phyloP scores from a whole-genome alignment of 2,329 filamentous ascomycete species.

The Neurospora sp. region DNA sequence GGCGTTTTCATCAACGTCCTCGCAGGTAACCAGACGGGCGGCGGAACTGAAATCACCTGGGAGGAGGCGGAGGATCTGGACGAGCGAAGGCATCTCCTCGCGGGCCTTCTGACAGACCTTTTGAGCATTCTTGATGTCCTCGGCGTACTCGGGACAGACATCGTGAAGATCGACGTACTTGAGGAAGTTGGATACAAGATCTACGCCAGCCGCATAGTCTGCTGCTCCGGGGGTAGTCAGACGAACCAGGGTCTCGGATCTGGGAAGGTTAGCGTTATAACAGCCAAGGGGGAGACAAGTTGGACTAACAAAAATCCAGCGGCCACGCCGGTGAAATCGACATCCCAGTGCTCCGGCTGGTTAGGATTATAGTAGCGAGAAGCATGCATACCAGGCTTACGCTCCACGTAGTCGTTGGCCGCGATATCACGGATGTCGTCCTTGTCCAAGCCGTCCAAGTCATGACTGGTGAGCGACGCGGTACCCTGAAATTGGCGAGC shows the following conservation, averaged over 20 bases:
- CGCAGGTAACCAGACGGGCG: conserved; percentile 56
- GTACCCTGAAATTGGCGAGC: conserved; percentile 50
- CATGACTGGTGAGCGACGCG: conserved; percentile 30
- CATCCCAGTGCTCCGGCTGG: conserved; percentile 50
- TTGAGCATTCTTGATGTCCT: conserved; percentile 57
- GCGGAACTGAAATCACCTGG: conserved; percentile 78
- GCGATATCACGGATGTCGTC: conserved; percentile 54
- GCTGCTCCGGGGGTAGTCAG: conserved; percentile 45
- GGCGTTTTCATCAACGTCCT: conserved; percentile 18
- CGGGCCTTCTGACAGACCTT: conserved; percentile 56
- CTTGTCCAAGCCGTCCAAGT: conserved; percentile 47
- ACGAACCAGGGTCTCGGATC: conserved; percentile 45
- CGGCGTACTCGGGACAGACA: conserved; percentile 71
- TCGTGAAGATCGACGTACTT: conserved; percentile 78
- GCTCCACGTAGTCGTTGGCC: conserved; percentile 50
- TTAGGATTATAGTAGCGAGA: conserved; percentile 39
- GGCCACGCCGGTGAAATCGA: conserved; percentile 72
- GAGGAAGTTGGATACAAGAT: conserved; percentile 74
- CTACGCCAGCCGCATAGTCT: conserved; percentile 49
- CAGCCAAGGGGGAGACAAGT: not conserved
- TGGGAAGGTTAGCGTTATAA: conserved; percentile 16
- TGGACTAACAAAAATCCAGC: conserved; percentile 64
- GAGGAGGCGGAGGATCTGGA: conserved; percentile 39
- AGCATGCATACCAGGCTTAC: conserved; percentile 30
- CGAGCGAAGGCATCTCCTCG: conserved; percentile 53